Evolutionary conservation across 208 protist species (phyloP), one percentile per base, ranked within the genome.

Genomic region (Trypanosoma theileri): DNA sequence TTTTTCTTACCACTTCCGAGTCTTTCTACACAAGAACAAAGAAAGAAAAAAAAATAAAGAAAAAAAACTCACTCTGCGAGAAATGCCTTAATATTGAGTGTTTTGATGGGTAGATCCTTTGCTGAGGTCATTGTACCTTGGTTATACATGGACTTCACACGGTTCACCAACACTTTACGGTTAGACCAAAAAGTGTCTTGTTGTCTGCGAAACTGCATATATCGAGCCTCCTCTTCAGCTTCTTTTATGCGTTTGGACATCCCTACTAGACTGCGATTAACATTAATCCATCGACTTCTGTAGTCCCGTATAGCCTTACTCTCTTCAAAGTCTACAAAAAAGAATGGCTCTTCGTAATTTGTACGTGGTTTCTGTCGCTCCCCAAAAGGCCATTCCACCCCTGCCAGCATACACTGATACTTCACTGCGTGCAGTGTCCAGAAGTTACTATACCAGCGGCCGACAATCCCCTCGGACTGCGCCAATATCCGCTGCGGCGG

Each of bases 181-280:
- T 92, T 88, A 19, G 88, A 92, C 91, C 91, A 96, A 75, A 94
- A 96, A 17, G 86, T 91, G 64, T 96, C 91, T 74, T 94, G 88
- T 41, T 84, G 72, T 68, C 84, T 89, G 66, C 91, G 86, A 71
- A 91, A 94, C 14, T 86, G 73, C 82, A 93, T 84, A 65, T 92
- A 96, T 22, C 91, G 86, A 17, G 86, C 48, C 85, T 96, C 86
- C 77, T 96, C 88, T 73, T 96, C 86, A 17, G 84, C 76, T 59
- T 94, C 88, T 73, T 94, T 94, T 66, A 96, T 92, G 58, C 73
- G 67, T 71, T 82, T 88, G 14, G 91, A 87, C 91, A 96, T 96
- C 16, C 87, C 86, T 16, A 91, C 91, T 9, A 96, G 64, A n/a
- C 86, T 93, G 51, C 91, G 86, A 69, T 96, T 92, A 40, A 90